Evolutionary conservation across 805 yeast species (phyloP), one percentile per base, ranked within the genome.

Genomic region (Myxozyma udenii): DNA sequence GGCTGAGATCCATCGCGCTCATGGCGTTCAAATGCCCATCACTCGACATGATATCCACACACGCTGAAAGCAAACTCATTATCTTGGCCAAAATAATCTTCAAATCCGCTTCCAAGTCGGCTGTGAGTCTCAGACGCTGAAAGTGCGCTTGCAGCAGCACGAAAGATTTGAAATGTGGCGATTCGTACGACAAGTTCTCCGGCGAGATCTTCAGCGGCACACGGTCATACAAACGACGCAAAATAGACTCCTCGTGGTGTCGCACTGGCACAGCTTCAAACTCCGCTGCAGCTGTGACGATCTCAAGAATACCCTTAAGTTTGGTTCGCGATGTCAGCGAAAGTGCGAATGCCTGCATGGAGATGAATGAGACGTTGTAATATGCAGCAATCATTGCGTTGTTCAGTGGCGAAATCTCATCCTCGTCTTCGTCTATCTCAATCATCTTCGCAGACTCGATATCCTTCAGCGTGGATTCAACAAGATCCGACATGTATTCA

Each of bases 1-100:
- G 98, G 1, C 85, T 77, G 46, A 89, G 65, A 64, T 93, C 97
- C 86, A 93, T 86, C 0, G 87, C 91, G 41, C 78, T 75, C 58
- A 87, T 74, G 0, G 95, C 89, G 65, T 81, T 85, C 62, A 90
- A 69, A 58, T 77, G 73, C 0, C 97, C 96, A 53, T 88, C 88
- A 58, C 87, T 79, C 0, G 95, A 82, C 35, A 89, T 70, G 0
- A 84, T 70, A 66, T 93, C 97, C 18, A 87, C 82, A 42, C 81
- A 71, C 0, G 91, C 87, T 59, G 81, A 75, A 5, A 87, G 68
- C 19, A 89, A 62, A 2, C 71, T 73, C 42, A 84, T 53, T 0
- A 79, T 67, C 40, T 69, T 75, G 19, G 72, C 68, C 12, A 90
- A 66, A 1, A 89, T 75, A 0, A 64, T 24, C 30, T 72, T 69